A percentile compares a stretch with the other conserved stretches of the same genome.
These are phyloP conservation scores for Rubroboletus pulcherrimus DNA, from an alignment of 768 basidiomycete species.

Conservation along the genomic window DNA sequence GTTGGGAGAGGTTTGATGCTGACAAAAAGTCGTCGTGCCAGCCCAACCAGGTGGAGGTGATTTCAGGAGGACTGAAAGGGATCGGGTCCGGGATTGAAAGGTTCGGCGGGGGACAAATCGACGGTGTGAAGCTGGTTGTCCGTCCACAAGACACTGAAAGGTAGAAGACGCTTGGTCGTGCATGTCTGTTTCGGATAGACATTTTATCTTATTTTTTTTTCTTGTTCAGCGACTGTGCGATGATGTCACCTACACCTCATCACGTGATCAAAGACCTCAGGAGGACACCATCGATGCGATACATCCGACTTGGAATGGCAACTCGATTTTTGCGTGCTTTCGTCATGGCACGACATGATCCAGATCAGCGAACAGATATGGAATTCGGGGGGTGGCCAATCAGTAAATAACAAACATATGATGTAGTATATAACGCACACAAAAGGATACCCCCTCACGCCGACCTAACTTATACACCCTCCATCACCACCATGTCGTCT, in stretches of 20 bases:
- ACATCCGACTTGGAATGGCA: constrained; percentile 30
- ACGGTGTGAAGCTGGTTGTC: constrained; percentile 43
- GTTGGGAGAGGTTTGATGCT: not conserved
- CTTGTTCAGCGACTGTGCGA: constrained; percentile 21
- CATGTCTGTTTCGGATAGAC: constrained; percentile 21
- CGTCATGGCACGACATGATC: constrained; percentile 29
- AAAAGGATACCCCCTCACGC: not conserved
- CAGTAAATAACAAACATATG: constrained; percentile 24
- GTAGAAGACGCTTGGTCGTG: constrained; percentile 25
- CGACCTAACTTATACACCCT: constrained; percentile 12
- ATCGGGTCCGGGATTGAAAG: constrained; percentile 41
- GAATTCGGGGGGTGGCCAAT: constrained; percentile 31
- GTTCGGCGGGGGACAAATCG: constrained; percentile 39
- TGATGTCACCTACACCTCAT: constrained; percentile 14
- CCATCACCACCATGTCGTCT: constrained; percentile 19
- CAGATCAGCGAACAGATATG: constrained; percentile 24
- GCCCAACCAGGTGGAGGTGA: constrained; percentile 42
- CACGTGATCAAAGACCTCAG: constrained; percentile 25
- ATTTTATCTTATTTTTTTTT: constrained; percentile 20
- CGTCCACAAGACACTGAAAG: constrained; percentile 43
- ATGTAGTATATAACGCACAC: constrained; percentile 11
- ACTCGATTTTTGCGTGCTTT: constrained; percentile 30
- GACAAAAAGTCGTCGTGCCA: constrained; percentile 13
- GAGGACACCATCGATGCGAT: constrained; percentile 31
- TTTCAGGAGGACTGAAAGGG: constrained; percentile 41